Percentiles rank a stretch among this genome's conserved stretches.
Conservation (phyloP, 2,329 filamentous ascomycete species). For the Penicillium corylophilum region DNA sequence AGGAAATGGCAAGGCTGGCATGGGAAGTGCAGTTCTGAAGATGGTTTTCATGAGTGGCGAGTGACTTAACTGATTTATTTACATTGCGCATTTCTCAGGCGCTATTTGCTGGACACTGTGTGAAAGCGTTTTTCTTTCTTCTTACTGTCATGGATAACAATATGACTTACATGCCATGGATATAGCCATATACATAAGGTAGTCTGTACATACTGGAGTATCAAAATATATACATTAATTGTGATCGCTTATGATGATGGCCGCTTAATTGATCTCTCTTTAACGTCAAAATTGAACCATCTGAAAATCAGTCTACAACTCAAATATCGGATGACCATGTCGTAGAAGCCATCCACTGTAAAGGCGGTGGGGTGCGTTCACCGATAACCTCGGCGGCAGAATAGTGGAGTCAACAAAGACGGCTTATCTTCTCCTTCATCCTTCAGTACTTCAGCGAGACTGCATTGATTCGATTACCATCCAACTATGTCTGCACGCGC, state of each 20-base stretch:
- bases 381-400: constrained; percentile 26
- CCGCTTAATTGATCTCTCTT: not conserved
- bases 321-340: too few relatives aligned
- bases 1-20: too few relatives aligned
- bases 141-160: too few relatives aligned
- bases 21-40: too few relatives aligned
- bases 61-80: too few relatives aligned
- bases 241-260: not conserved
- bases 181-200: too few relatives aligned
- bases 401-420: constrained; percentile 15
- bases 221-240: not conserved
- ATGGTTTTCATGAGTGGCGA: too few relatives aligned
- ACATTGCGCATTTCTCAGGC: too few relatives aligned
- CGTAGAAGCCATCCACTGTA: not conserved
- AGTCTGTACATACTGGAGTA: not conserved
- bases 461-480: not conserved
- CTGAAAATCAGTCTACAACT: too few relatives aligned
- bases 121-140: too few relatives aligned
- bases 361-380: constrained; percentile 24
- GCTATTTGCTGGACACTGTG: too few relatives aligned
- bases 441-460: not conserved
- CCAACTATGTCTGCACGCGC: constrained; percentile 47
- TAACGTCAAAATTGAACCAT: not conserved
- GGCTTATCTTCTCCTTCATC: not conserved
- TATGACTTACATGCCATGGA: too few relatives aligned